Evolutionary conservation across 305 asterid species (phyloP).

Genomic region (Petunia hybrid): DNA sequence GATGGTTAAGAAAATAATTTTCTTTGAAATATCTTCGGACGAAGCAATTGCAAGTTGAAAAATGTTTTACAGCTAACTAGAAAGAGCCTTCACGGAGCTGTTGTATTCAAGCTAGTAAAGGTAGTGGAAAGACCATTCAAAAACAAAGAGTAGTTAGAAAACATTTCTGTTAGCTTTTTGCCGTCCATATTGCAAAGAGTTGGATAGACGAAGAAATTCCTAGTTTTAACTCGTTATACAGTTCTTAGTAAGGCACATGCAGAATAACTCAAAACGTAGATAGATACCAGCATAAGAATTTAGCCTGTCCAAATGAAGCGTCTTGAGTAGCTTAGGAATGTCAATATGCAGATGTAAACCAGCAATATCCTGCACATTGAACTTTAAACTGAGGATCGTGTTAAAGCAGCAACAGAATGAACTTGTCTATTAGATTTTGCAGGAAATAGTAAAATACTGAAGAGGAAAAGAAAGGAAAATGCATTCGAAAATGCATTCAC

Average conservation of each 20-base stretch:
- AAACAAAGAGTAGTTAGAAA: constrained; percentile 11
- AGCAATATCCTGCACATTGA: constrained; percentile 76
- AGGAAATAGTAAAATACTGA: constrained; percentile 9
- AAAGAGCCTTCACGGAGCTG: not conserved
- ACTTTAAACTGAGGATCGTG: constrained; percentile 16
- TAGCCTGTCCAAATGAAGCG: constrained; percentile 76
- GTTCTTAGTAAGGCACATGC: not conserved
- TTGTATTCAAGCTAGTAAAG: not conserved
- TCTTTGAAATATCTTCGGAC: not conserved
- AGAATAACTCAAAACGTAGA: constrained; percentile 1
- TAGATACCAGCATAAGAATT: constrained; percentile 82
- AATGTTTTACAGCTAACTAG: not conserved
- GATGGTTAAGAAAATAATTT: not conserved
- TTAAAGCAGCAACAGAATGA: constrained; percentile 22
- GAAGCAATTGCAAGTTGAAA: not conserved
- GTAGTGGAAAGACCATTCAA: not conserved
- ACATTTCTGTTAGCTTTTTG: not conserved
- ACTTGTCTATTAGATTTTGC: constrained; percentile 3
- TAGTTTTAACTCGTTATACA: constrained; percentile 4
- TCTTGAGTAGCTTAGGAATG: constrained; percentile 81
- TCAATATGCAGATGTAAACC: constrained; percentile 93
- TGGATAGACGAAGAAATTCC: constrained; percentile 17
- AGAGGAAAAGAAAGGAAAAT: constrained; percentile 27
- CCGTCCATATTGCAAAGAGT: constrained; percentile 8
- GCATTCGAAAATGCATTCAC: not conserved